phyloP scores from a whole-genome alignment of 768 basidiomycete genomes.

The Psilocybe sp. region DNA sequence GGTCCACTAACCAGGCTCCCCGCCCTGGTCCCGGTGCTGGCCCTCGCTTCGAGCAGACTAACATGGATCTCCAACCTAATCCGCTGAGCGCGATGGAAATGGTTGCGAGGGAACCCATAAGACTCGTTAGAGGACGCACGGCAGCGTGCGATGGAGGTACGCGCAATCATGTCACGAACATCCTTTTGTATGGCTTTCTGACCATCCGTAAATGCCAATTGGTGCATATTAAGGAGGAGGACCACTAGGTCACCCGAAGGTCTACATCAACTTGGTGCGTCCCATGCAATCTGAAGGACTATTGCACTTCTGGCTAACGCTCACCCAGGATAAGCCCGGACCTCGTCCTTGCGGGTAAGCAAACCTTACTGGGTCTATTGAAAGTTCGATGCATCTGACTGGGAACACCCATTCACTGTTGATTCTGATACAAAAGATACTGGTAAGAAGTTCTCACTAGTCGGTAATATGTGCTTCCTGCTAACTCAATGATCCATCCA shows the following conservation, averaged over 20 bases:
- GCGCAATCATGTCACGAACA: constrained; percentile 21
- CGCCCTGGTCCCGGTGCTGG: constrained; percentile 58
- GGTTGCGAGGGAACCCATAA: constrained; percentile 81
- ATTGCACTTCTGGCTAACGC: constrained; percentile 10
- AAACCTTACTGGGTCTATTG: constrained; percentile 8
- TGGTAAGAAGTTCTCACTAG: constrained; percentile 35
- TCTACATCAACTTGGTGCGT: constrained; percentile 91
- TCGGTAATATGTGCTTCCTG: constrained; percentile 2
- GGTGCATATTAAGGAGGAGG: constrained; percentile 68
- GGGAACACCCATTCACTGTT: constrained; percentile 6
- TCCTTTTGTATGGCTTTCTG: constrained; percentile 5
- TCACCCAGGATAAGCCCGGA: constrained; percentile 77
- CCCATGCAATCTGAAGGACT: neutral
- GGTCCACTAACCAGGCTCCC: constrained; percentile 81
- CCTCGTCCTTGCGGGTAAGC: constrained; percentile 88
- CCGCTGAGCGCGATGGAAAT: constrained; percentile 91
- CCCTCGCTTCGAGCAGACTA: constrained; percentile 92
- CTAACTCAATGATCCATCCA: constrained; percentile 8
- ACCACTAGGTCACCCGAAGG: constrained; percentile 93
- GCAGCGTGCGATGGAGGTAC: constrained; percentile 95
- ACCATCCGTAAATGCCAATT: constrained; percentile 4
- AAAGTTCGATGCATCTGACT: constrained; percentile 12
- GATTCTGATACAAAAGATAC: constrained; percentile 31
- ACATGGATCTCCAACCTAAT: constrained; percentile 82
- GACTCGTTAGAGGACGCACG: constrained; percentile 76